Evolutionary conservation across 208 protist genomes (phyloP).

Genomic region (Leptomonas pyrrhocoris): DNA sequence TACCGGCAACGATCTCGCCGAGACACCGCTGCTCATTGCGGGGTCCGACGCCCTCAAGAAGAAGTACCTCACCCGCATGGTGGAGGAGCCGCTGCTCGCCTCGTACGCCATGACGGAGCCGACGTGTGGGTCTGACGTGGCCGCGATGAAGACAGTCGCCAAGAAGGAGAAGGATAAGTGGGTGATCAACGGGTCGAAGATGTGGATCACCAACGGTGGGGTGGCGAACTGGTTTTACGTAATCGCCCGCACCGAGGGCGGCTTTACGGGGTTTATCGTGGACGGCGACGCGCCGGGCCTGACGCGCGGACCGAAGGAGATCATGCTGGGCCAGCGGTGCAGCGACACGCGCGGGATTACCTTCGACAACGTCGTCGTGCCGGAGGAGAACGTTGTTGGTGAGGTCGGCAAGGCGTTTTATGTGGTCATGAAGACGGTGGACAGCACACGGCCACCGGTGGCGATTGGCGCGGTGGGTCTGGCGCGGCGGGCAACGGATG

Average conservation of each 20-base stretch:
- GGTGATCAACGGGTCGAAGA: slow-evolving; percentile 92
- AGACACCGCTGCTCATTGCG: slow-evolving; percentile 85
- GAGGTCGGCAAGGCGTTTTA: slow-evolving; percentile 82
- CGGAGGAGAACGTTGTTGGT: slow-evolving; percentile 80
- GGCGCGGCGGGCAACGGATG: slow-evolving; percentile 80
- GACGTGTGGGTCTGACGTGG: slow-evolving; percentile 85
- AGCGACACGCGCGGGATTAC: slow-evolving; percentile 91
- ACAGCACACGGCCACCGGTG: slow-evolving; percentile 83
- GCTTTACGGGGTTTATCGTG: slow-evolving; percentile 89
- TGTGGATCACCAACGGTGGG: slow-evolving; percentile 95
- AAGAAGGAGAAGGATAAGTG: slow-evolving; percentile 88
- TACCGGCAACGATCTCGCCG: slow-evolving; percentile 80
- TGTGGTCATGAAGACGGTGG: slow-evolving; percentile 89
- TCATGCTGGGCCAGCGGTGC: slow-evolving; percentile 93
- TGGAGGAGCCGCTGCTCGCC: slow-evolving; percentile 78
- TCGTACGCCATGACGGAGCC: slow-evolving; percentile 91
- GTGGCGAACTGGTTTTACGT: slow-evolving; percentile 94
- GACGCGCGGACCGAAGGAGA: slow-evolving; percentile 77
- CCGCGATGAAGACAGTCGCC: slow-evolving; percentile 84
- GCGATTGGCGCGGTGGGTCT: slow-evolving; percentile 88
- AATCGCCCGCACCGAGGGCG: slow-evolving; percentile 72
- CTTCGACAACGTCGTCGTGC: slow-evolving; percentile 92
- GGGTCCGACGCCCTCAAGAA: slow-evolving; percentile 88
- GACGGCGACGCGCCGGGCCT: slow-evolving; percentile 89
- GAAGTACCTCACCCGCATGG: slow-evolving; percentile 88